phyloP scores from a whole-genome alignment of 345 rosid species.

The Garcia nutans region DNA sequence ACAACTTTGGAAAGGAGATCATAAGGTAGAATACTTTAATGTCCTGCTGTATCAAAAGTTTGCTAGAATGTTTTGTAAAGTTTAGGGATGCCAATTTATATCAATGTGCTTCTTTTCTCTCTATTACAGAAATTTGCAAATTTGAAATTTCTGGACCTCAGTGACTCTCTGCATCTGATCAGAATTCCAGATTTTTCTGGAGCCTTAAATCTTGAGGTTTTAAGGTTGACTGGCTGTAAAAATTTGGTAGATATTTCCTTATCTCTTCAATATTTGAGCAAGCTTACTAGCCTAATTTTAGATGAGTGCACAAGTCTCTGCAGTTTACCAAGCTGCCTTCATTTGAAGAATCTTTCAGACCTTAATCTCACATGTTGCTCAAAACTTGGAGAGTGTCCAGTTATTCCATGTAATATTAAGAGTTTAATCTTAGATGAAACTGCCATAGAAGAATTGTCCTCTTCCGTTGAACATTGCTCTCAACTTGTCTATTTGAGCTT shows the following conservation, averaged over 20 bases:
- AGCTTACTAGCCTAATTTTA: background rate
- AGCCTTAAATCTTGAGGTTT: background rate
- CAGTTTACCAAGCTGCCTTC: background rate
- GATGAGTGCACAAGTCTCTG: background rate
- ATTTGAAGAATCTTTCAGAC: background rate
- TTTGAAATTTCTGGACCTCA: slow-evolving; percentile 5
- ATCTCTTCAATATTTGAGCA: background rate
- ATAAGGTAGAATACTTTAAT: background rate
- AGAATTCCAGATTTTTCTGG: slow-evolving; percentile 1
- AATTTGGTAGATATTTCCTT: slow-evolving; percentile 2
- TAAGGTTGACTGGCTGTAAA: background rate
- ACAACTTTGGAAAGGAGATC: background rate
- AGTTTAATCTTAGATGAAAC: background rate
- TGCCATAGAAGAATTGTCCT: background rate
- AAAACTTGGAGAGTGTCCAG: background rate
- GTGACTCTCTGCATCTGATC: background rate
- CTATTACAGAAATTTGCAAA: slow-evolving; percentile 9
- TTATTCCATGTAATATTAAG: background rate
- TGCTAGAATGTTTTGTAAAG: background rate
- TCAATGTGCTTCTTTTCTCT: background rate
- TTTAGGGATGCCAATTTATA: background rate
- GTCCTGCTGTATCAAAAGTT: no score
- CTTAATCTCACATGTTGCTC: background rate
- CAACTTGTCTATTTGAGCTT: background rate
- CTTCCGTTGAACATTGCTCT: background rate